Conservation (phyloP, 2,329 filamentous ascomycete genomes). For the Cladosporium sp. region DNA sequence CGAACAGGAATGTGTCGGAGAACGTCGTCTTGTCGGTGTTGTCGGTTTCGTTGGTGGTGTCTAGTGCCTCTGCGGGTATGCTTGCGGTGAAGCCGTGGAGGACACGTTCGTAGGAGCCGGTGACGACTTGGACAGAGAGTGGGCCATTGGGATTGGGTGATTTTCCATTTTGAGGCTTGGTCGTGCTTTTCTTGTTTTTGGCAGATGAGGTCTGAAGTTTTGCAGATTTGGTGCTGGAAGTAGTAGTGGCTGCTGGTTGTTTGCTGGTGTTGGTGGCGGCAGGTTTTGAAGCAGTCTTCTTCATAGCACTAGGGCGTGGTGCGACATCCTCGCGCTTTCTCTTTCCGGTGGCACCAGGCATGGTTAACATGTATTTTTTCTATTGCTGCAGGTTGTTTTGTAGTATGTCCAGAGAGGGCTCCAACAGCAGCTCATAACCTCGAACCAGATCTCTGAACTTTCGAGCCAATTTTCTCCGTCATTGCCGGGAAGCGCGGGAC, state of each 20-base stretch:
- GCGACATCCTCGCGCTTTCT: constrained; percentile 19
- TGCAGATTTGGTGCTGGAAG: not conserved
- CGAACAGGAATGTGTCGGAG: constrained; percentile 91
- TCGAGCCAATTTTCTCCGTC: no score
- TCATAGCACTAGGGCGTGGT: constrained; percentile 13
- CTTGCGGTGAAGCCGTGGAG: constrained; percentile 86
- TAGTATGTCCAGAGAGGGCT: no score
- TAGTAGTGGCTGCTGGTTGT: not conserved
- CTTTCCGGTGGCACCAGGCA: constrained; percentile 15
- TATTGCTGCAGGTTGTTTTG: no score
- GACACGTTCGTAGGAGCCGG: constrained; percentile 90
- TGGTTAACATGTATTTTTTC: no score
- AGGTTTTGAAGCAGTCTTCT: constrained; percentile 16
- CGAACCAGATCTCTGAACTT: no score
- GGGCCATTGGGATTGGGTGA: constrained; percentile 8
- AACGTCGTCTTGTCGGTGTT: constrained; percentile 55
- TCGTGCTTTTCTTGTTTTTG: not conserved
- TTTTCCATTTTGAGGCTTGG: not conserved
- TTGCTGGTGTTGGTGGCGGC: not conserved
- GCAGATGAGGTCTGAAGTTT: not conserved
- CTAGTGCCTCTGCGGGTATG: constrained; percentile 41
- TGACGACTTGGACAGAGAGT: constrained; percentile 75
- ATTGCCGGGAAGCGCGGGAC: no score
- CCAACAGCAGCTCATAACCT: no score
- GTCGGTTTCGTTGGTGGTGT: constrained; percentile 15